A percentile compares a stretch with the other conserved stretches of the same genome.
These are phyloP conservation scores for Epichloe uncinata DNA, from an alignment of 2,329 filamentous ascomycete genomes.

Conservation along the genomic window DNA sequence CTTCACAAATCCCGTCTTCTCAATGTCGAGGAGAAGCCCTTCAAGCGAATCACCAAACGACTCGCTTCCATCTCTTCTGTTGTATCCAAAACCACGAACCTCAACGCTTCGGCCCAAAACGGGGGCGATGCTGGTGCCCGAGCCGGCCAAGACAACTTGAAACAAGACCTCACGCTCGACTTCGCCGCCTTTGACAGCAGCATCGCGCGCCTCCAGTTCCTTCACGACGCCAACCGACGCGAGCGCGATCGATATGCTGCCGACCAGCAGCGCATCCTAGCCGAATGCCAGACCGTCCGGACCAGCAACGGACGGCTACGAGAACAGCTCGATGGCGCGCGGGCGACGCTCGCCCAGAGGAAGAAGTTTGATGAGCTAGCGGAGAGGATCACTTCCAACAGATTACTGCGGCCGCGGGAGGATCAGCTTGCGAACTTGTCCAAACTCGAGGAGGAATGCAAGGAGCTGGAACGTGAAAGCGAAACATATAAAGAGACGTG, in stretches of 20 bases:
- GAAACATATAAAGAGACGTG: slow-evolving; percentile 70
- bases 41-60: slow-evolving; percentile 76
- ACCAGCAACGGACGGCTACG: slow-evolving; percentile 61
- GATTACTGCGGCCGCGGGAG: slow-evolving; percentile 66
- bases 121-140: slow-evolving; percentile 22
- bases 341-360: slow-evolving; percentile 60
- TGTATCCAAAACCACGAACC: slow-evolving; percentile 23
- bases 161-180: slow-evolving; percentile 74
- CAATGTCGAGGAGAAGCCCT: slow-evolving; percentile 83
- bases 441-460: slow-evolving; percentile 80
- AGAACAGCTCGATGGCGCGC: slow-evolving; percentile 62
- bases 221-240: slow-evolving; percentile 66
- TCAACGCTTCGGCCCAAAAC: slow-evolving; percentile 18
- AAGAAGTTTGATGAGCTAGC: slow-evolving; percentile 82
- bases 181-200: slow-evolving; percentile 79
- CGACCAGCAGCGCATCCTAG: slow-evolving; percentile 67
- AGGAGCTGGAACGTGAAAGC: slow-evolving; percentile 74
- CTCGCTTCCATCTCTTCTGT: slow-evolving; percentile 57
- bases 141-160: slow-evolving; percentile 41
- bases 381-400: slow-evolving; percentile 73
- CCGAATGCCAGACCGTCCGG: slow-evolving; percentile 64
- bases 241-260: slow-evolving; percentile 74
- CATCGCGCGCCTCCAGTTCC: slow-evolving; percentile 77
- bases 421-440: slow-evolving; percentile 66
- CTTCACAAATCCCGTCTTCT: slow-evolving; percentile 80